Evolutionary conservation across 768 basidiomycete species (phyloP).

Genomic region (Pulveroboletus sp.): DNA sequence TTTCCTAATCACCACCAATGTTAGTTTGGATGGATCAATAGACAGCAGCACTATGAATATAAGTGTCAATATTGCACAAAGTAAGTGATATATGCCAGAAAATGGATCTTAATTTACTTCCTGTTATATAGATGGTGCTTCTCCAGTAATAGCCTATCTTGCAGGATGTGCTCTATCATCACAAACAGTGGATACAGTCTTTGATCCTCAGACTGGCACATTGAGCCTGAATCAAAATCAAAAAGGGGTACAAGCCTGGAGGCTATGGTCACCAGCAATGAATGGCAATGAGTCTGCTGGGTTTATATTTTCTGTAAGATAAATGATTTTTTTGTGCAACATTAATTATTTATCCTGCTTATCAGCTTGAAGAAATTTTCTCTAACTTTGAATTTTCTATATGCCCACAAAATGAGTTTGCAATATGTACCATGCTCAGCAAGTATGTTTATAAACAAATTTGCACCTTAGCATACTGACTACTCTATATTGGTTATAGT

Average conservation of each 20-base stretch:
- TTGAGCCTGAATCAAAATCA: not conserved
- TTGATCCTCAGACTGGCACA: conserved; percentile 3
- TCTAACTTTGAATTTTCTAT: not conserved
- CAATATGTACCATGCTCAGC: not conserved
- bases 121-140: not conserved
- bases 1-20: conserved; percentile 10
- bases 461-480: not conserved
- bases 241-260: not conserved
- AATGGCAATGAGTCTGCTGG: not conserved
- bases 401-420: conserved; percentile 1
- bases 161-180: conserved; percentile 9
- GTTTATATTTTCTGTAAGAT: not conserved
- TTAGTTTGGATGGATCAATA: conserved; percentile 3
- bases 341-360: not conserved
- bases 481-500: not conserved
- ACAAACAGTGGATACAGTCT: not conserved
- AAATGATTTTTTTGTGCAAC: too few relatives aligned
- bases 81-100: not conserved
- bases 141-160: conserved; percentile 1
- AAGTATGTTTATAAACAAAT: not conserved
- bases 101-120: not conserved
- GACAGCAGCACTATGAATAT: not conserved
- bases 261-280: conserved; percentile 1
- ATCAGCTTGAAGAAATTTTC: not conserved
- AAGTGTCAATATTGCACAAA: not conserved